Conservation (phyloP, 2,329 filamentous ascomycete genomes). For the Aspergillus piperis region DNA sequence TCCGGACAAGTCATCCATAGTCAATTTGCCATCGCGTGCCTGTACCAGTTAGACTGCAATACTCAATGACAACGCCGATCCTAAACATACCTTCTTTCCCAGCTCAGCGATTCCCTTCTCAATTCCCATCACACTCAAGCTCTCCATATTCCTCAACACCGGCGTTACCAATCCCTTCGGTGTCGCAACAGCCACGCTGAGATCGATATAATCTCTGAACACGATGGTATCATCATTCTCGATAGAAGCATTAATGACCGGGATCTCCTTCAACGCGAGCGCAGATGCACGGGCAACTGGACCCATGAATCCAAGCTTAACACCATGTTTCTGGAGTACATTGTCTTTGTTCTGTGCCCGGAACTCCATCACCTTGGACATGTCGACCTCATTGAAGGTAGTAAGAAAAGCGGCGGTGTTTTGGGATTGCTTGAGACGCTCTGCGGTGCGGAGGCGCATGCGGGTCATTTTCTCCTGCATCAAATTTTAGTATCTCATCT, state of each 20-base stretch:
- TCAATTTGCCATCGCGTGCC: conserved; percentile 94
- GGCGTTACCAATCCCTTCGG: conserved; percentile 97
- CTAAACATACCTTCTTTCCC: conserved; percentile 76
- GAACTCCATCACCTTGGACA: conserved; percentile 97
- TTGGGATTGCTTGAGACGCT: conserved; percentile 97
- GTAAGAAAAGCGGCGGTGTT: conserved; percentile 97
- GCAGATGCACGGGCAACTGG: conserved; percentile 89
- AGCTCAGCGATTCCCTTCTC: conserved; percentile 90
- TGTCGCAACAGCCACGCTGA: conserved; percentile 94
- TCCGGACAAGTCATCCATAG: conserved; percentile 98
- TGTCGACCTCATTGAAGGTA: conserved; percentile 99
- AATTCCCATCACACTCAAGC: conserved; percentile 82
- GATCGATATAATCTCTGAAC: conserved; percentile 96
- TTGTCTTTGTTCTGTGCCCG: conserved; percentile 97
- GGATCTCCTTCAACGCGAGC: conserved; percentile 92
- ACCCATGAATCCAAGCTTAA: conserved; percentile 99
- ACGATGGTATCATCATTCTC: conserved; percentile 98
- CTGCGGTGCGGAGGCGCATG: conserved; percentile 94
- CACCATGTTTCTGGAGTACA: conserved; percentile 88
- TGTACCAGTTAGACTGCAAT: conserved; percentile 33
- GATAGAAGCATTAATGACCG: conserved; percentile 92
- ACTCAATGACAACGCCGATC: background rate
- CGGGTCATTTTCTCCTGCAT: conserved; percentile 97
- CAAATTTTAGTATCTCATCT: conserved; percentile 12
- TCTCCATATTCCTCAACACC: conserved; percentile 90